Evolutionary conservation across 306 rosid species (phyloP).

Genomic region (Cicer judaicum): DNA sequence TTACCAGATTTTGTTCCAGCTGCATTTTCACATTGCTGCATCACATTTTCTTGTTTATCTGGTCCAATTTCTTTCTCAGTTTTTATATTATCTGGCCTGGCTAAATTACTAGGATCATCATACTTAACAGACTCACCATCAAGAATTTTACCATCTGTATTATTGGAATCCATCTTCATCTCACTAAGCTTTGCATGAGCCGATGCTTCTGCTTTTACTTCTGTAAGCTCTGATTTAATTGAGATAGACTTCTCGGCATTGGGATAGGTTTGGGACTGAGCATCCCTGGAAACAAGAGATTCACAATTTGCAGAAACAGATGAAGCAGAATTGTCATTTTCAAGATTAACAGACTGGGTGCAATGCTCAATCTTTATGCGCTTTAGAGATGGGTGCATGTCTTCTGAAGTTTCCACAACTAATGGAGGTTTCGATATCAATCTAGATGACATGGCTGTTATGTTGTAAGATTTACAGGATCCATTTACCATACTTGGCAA

Average conservation of each 20-base stretch:
- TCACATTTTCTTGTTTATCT: slow-evolving; percentile 63
- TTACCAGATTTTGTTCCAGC: slow-evolving; percentile 92
- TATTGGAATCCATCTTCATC: slow-evolving; percentile 58
- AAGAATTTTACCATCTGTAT: slow-evolving; percentile 52
- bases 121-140: slow-evolving; percentile 52
- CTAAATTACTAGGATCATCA: slow-evolving; percentile 60
- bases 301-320: slow-evolving; percentile 60
- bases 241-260: slow-evolving; percentile 54
- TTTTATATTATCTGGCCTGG: slow-evolving; percentile 66
- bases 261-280: slow-evolving; percentile 59
- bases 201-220: slow-evolving; percentile 68
- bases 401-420: slow-evolving; percentile 66
- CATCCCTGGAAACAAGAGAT: slow-evolving; percentile 55
- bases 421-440: slow-evolving; percentile 56
- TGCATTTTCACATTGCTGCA: slow-evolving; percentile 61
- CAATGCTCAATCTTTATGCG: slow-evolving; percentile 87
- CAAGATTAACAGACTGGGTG: slow-evolving; percentile 59
- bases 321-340: slow-evolving; percentile 57
- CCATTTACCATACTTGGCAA: slow-evolving; percentile 62
- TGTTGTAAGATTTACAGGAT: slow-evolving; percentile 63
- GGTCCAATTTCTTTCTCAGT: slow-evolving; percentile 70
- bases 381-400: slow-evolving; percentile 73
- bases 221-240: slow-evolving; percentile 63
- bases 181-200: slow-evolving; percentile 54
- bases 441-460: slow-evolving; percentile 50